Evolutionary conservation across 2,329 filamentous ascomycete species (phyloP), one percentile per base, ranked within the genome.

Genomic region (Aureobasidium sp.): DNA sequence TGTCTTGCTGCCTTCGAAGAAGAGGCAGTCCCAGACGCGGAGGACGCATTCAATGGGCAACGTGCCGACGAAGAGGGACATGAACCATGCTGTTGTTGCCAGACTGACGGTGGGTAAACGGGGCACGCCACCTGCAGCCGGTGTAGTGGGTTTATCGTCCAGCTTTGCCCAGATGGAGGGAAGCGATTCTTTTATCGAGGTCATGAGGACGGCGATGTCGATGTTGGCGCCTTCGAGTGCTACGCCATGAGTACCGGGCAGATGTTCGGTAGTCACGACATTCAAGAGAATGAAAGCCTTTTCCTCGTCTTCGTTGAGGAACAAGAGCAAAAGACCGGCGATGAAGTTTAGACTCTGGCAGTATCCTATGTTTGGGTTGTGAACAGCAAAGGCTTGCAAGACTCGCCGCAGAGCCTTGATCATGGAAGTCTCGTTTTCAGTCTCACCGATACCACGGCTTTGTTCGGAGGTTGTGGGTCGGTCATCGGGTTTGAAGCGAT

Each of bases 261-360:
- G 84, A 70, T 95, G 94, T 12, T 88, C 84, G 44, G 88, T 85
- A 0, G 93, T 96, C 68, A 97, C 91, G 69, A 97, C 91, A 68
- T 95, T 94, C 63, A 97, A 82, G 71, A 97, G 84, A 84, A 92
- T 91, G 71, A 97, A 97, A 2, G 88, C 84, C 68, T 96, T 92
- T 74, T 97, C 92, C 72, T 96, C 93, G 4, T 89, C 87, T 83
- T 84, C 70, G 65, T 79, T 74, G 55, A 97, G 86, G 73, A 97
- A 97, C 2, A 97, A 81, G 1, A 97, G 84, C 1, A 97, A 80
- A 58, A 97, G 82, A 4, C 92, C 93, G 5, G 93, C 91, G 56
- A 97, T 83, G 75, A 97, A 97, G 74, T 97, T 97, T 34, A 97
- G 84, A 22, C 90, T 95, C 73, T 97, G 93, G 71, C 93, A 97